Evolutionary conservation across 108 stramenopile genomes (phyloP).

Genomic region (Cyclotella kingstonii): DNA sequence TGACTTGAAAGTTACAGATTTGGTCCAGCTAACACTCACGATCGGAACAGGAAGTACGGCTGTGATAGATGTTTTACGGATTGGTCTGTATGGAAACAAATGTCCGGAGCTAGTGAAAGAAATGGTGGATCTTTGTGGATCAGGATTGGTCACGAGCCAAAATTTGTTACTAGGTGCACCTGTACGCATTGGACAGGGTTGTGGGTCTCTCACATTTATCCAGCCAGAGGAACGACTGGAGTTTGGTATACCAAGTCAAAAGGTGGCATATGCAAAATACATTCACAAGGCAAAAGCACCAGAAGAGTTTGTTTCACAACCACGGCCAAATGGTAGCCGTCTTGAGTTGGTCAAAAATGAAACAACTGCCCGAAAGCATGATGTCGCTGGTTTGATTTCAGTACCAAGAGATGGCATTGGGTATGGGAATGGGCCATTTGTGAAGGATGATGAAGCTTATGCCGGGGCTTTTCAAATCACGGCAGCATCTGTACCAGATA

Average conservation of each 20-base stretch:
- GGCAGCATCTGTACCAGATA: constrained; percentile 46
- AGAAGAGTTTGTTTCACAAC: constrained; percentile 63
- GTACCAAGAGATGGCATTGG: constrained; percentile 75
- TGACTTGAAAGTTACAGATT: constrained; percentile 49
- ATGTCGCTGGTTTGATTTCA: constrained; percentile 63
- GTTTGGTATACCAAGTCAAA: constrained; percentile 73
- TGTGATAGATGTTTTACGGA: constrained; percentile 44
- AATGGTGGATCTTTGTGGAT: constrained; percentile 55
- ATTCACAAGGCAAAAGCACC: constrained; percentile 45
- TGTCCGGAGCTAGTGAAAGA: constrained; percentile 46
- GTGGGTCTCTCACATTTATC: constrained; percentile 54
- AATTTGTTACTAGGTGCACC: constrained; percentile 56
- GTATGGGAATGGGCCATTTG: constrained; percentile 66
- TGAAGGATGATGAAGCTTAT: constrained; percentile 71
- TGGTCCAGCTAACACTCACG: constrained; percentile 47
- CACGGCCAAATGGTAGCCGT: constrained; percentile 43
- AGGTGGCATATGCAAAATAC: constrained; percentile 58
- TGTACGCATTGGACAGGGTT: constrained; percentile 46
- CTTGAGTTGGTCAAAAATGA: constrained; percentile 43
- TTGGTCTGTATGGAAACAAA: constrained; percentile 75
- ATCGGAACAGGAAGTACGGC: constrained; percentile 55
- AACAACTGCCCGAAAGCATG: constrained; percentile 43
- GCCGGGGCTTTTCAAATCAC: constrained; percentile 71
- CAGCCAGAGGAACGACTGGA: constrained; percentile 57
- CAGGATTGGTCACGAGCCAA: constrained; percentile 55